Percentiles rank a stretch among this genome's conserved stretches.
Evolutionary conservation across 805 yeast genomes (phyloP).

Genomic region (Zygosaccharomyces kombuchaensis): DNA sequence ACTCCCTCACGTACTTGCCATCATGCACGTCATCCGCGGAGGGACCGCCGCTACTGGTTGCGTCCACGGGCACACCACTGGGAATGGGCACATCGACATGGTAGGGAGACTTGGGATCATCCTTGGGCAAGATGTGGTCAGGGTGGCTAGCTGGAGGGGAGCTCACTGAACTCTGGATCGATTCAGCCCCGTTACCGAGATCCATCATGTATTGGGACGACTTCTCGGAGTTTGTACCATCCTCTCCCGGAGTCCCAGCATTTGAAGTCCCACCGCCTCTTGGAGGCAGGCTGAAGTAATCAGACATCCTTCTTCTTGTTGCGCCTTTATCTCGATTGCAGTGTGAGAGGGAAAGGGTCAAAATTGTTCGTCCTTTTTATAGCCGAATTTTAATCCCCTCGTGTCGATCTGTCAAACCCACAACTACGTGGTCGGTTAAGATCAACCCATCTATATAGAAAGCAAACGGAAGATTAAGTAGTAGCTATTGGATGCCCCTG

Average conservation of each 20-base stretch:
- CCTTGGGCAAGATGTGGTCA: constrained; percentile 25
- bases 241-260: constrained; percentile 1
- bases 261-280: constrained; percentile 2
- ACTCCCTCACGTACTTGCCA: constrained; percentile 31
- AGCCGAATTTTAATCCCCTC: constrained; percentile 2
- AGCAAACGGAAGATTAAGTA: not conserved
- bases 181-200: not conserved
- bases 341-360: not conserved
- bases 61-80: constrained; percentile 19
- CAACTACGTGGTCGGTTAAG: not conserved
- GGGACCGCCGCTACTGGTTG: constrained; percentile 1
- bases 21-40: constrained; percentile 16
- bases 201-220: constrained; percentile 6
- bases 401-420: not conserved
- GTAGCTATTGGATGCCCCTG: not conserved
- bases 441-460: not conserved
- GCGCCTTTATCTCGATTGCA: not conserved
- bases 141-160: constrained; percentile 4
- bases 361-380: not conserved
- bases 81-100: constrained; percentile 35
- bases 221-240: constrained; percentile 3
- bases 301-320: constrained; percentile 2
- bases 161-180: not conserved
- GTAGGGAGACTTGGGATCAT: constrained; percentile 32
- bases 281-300: constrained; percentile 7